Conservation (phyloP, 2,329 filamentous ascomycete species). For the Amylocarpus encephaloides region DNA sequence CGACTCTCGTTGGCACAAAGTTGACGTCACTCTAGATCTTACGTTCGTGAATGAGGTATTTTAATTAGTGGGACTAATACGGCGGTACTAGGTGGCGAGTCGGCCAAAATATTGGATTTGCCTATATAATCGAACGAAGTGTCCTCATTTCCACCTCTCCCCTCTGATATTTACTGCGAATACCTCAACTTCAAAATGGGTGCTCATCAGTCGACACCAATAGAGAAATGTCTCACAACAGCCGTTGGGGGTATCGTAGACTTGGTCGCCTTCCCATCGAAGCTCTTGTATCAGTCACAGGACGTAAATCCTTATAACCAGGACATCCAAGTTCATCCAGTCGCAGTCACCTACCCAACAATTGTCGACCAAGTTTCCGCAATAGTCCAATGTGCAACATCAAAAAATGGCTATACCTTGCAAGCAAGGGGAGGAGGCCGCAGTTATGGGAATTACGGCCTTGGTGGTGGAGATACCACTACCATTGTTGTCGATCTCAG, state of each 20-base stretch:
- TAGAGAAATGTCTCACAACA: slow-evolving; percentile 1
- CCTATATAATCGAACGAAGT: too few relatives aligned
- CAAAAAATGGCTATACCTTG: slow-evolving; percentile 35
- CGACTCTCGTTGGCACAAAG: too few relatives aligned
- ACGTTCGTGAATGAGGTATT: too few relatives aligned
- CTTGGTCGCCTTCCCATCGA: slow-evolving; percentile 18
- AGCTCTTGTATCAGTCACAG: slow-evolving; percentile 14
- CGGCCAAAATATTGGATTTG: too few relatives aligned
- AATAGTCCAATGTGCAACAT: slow-evolving; percentile 40
- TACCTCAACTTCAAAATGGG: background rate
- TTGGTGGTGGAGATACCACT: slow-evolving; percentile 45
- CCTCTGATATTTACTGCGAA: too few relatives aligned
- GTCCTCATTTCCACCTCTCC: too few relatives aligned
- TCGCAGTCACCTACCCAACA: slow-evolving; percentile 23
- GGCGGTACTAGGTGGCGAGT: too few relatives aligned
- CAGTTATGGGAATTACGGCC: slow-evolving; percentile 42
- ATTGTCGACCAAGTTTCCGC: slow-evolving; percentile 34
- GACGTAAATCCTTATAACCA: slow-evolving; percentile 25
- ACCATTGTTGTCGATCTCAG: slow-evolving; percentile 48
- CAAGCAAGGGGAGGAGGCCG: slow-evolving; percentile 48
- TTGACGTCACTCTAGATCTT: too few relatives aligned
- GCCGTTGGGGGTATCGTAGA: slow-evolving; percentile 14
- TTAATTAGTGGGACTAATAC: too few relatives aligned
- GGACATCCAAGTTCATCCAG: slow-evolving; percentile 14
- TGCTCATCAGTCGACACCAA: background rate